Percentiles rank a stretch among this genome's conserved stretches.
Conservation (phyloP, 2,329 filamentous ascomycete genomes). For the Pezicula rhizophila region DNA sequence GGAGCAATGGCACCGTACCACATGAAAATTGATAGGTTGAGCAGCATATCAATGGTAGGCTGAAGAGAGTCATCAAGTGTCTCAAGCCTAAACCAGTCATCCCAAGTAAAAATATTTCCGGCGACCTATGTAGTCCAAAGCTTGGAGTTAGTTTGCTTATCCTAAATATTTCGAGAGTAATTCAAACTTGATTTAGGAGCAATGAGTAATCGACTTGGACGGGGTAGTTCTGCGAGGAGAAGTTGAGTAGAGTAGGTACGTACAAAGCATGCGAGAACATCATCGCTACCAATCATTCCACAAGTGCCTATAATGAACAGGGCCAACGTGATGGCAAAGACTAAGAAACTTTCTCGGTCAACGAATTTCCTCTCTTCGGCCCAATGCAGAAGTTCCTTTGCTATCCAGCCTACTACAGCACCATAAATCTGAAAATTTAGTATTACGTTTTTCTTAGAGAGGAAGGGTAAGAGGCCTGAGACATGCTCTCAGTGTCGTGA, state of each 20-base stretch:
- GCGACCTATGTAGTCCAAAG: conserved; percentile 42
- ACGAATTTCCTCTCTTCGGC: conserved; percentile 72
- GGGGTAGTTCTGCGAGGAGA: no score
- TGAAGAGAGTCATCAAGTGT: conserved; percentile 89
- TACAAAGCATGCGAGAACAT: conserved; percentile 81
- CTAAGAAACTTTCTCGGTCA: conserved; percentile 28
- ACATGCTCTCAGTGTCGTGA: no score
- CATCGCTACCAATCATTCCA: conserved; percentile 86
- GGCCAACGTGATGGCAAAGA: conserved; percentile 71
- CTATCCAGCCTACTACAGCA: conserved; percentile 69
- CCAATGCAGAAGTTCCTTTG: conserved; percentile 77
- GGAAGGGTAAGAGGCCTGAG: no score
- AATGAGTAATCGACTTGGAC: no score
- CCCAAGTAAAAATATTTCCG: conserved; percentile 85
- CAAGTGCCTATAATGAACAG: conserved; percentile 84
- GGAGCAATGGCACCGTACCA: conserved; percentile 87
- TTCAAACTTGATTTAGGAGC: no score
- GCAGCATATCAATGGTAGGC: conserved; percentile 88
- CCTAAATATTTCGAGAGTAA: no score
- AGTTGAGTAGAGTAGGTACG: no score
- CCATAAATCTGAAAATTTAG: conserved; percentile 52
- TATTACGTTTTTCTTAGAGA: no score
- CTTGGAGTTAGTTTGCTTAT: no score
- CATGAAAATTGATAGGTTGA: conserved; percentile 83
- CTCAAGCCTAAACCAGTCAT: conserved; percentile 88